Evolutionary conservation across 805 yeast genomes (phyloP), one percentile per base, ranked within the genome.

Genomic region (Kodamaea fukazawae): DNA sequence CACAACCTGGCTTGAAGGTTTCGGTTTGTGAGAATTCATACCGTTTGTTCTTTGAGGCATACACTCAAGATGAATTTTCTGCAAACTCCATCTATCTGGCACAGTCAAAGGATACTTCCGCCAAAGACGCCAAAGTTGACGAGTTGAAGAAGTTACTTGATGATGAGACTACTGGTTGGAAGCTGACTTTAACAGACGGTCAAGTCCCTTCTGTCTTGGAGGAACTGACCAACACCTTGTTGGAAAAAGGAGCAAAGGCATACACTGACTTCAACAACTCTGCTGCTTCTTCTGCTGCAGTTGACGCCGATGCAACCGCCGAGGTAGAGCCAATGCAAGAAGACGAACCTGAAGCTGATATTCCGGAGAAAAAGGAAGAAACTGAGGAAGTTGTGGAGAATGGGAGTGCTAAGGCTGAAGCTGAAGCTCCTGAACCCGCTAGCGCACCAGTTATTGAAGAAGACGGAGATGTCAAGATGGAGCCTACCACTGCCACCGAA

Each of bases 21-120:
- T 81, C 86, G 34, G 76, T 91, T 29, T 81, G 90, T 54, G 78
- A 80, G 51, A 83, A 83, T 51, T 79, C 89, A 3, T 93, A 87
- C 61, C 74, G 86, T 47, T 64, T 93, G 53, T 81, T 85, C 55
- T 89, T 91, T 57, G 95, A 87, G 55, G 74, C 83, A 4, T 81
- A 75, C 4, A 78, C 96, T 0, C 78, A 75, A 47, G 99, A 93
- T 64, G 83, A 81, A 47, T 88, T 85, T 52, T 75, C 87, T 2
- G 72, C 95, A 36, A 73, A 71, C 45, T 64, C 81, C 1, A 66
- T 78, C 12, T 79, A 70, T 44, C 65, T 57, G 40, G 69, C 60
- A 38, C 68, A 61, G 22, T 41, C 51, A 2, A 67, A 59, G 12
- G 57, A 57, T 8, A 33, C 42, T 13, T 41, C 49, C 31, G 38